Evolutionary conservation across 2,329 filamentous ascomycete genomes (phyloP), one percentile per base, ranked within the genome.

Genomic region (Coniochaeta sp.): DNA sequence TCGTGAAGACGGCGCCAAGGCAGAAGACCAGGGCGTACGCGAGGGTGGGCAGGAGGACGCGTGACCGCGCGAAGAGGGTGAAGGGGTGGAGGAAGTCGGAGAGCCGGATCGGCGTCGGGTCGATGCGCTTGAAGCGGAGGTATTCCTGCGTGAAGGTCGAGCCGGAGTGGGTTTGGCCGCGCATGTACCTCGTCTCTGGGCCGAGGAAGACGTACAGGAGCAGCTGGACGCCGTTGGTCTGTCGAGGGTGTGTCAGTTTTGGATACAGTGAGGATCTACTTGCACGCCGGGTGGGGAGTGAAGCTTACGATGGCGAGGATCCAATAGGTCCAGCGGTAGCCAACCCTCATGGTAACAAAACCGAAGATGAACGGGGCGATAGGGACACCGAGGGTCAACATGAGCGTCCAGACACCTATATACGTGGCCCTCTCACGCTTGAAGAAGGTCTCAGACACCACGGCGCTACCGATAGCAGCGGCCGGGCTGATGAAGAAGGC

Each of bases 271-370:
- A n/a, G n/a, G n/a, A n/a, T n/a, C 55, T 60, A 55, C 57, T 12
- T 26, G 42, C 10, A 55, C 42, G 22, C 8, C 19, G 12, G 4
- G 22, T n/a, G n/a, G n/a, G n/a, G n/a, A n/a, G 19, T 26, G 6
- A 16, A 56, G n/a, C 73, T 69, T 63, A 81, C 77, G 44, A 85
- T 85, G 1, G 81, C 80, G 24, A 85, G 70, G 24, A 80, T 76
- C 76, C 79, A 85, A 68, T 81, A 86, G 28, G 85, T 83, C 82
- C 83, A 86, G 17, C 79, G 74, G 59, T 81, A 86, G 0, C 79
- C 78, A 16, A 80, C 77, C 10, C 79, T 75, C 60, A 80, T 72
- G 0, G 79, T 75, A 0, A 85, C 81, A 30, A 74, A 75, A 1
- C 77, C 75, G 47, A 80, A 71, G 17, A 74, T 65, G 26, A 74